phyloP scores from a whole-genome alignment of 345 rosid genomes.

The Ailanthus altissimus region DNA sequence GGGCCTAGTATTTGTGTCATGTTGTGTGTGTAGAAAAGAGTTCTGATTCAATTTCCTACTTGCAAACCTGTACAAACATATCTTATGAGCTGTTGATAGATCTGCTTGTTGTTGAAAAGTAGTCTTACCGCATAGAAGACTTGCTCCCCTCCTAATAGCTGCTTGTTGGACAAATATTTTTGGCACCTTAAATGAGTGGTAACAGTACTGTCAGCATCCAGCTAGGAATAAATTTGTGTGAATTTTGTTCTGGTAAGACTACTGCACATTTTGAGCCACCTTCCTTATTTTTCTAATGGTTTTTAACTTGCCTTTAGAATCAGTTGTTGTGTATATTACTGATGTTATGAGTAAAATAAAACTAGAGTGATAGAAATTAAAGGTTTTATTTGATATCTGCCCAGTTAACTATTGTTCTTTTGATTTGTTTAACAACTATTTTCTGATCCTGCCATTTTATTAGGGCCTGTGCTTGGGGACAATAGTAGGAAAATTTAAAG shows the following conservation, averaged over 20 bases:
- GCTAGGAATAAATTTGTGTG: not conserved
- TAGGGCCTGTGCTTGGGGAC: conserved; percentile 68
- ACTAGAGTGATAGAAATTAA: not conserved
- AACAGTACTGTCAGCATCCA: not conserved
- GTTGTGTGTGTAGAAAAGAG: not conserved
- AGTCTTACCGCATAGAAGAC: not conserved
- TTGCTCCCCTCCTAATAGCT: not conserved
- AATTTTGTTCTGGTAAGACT: not conserved
- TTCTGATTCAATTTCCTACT: not conserved
- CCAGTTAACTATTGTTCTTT: not conserved
- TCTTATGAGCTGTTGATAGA: not conserved
- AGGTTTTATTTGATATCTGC: not conserved
- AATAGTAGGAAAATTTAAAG: conserved; percentile 31
- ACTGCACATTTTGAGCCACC: not conserved
- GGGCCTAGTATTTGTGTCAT: not conserved
- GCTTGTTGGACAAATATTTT: not conserved
- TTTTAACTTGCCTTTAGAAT: not conserved
- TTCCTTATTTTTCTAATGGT: not conserved
- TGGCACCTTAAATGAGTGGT: not conserved
- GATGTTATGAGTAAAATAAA: not conserved
- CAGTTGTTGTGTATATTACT: not conserved
- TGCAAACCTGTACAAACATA: not conserved
- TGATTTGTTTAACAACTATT: conserved; percentile 11
- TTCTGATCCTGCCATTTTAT: conserved; percentile 9
- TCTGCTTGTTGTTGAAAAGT: not conserved